Evolutionary conservation across 129 eudicot species (phyloP), one percentile per base, ranked within the genome.

Genomic region (Helianthus annuus): DNA sequence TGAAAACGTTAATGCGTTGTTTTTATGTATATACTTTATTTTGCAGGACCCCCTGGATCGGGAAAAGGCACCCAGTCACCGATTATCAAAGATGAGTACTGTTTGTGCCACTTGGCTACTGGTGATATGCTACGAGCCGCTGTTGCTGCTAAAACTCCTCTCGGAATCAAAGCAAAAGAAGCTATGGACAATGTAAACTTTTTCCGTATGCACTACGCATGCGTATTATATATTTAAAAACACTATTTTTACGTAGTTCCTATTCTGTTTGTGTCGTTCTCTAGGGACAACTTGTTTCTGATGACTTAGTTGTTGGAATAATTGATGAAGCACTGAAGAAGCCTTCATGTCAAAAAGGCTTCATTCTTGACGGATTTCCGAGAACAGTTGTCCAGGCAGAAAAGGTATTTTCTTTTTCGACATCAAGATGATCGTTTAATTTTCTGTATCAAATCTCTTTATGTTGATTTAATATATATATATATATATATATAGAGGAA

Each of bases 41-140:
- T 29, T 81, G 63, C 88, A 94, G 97, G 99, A 4, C 99, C 99
- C 27, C 99, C 99, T 68, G 97, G 99, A 71, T 90, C 99, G 24
- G 99, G 99, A 66, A 90, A 90, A 77, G 99, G 97, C 39, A 94
- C 97, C 12, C 99, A 94, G 78, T 94, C 99, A 17, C 94, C 99
- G 19, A 62, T 94, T 9, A 84, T 94, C 54, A 90, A 94, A 85
- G 97, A 90, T 32, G 97, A 94, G 66, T 94, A 82, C 76, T 94
- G 99, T 74, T 82, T 94, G 76, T 94, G 97, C 74, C 97, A 94
- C 80, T 71, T 94, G 88, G 99, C 93, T 42, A 88, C 93, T 44
- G 96, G 97, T 54, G 97, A 94, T 69, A 94, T 94, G 97, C 82
- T 94, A 69, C 83, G 99, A 84, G 95, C 98, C 75, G 97, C 97